A percentile compares a stretch with the other conserved stretches of the same genome.
These are phyloP conservation scores for Kalmusia sp. DNA, from an alignment of 2,329 filamentous ascomycete species.

Conservation along the genomic window DNA sequence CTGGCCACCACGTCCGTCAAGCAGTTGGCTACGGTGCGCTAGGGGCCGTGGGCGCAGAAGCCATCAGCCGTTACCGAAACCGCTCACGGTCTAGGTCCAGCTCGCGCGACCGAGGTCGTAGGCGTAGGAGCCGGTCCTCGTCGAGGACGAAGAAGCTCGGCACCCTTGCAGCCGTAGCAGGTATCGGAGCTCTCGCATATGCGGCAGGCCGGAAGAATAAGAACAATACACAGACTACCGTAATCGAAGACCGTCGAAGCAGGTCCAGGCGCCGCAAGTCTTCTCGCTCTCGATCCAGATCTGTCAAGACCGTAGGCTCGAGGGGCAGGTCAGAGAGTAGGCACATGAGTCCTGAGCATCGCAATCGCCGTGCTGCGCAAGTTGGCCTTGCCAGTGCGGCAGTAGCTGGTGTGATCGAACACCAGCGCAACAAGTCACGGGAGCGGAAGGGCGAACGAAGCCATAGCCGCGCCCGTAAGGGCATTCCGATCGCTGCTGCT, in stretches of 20 bases:
- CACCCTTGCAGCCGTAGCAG: constrained; percentile 66
- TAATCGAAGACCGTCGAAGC: constrained; percentile 56
- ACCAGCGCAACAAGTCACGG: constrained; percentile 64
- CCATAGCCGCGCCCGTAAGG: constrained; percentile 62
- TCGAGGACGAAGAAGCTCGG: constrained; percentile 60
- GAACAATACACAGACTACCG: constrained; percentile 54
- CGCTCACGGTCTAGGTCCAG: constrained; percentile 52
- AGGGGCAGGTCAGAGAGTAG: constrained; percentile 48
- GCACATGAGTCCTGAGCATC: constrained; percentile 55
- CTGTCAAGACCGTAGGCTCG: constrained; percentile 31
- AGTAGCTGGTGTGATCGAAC: constrained; percentile 66
- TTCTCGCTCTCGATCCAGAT: constrained; percentile 41
- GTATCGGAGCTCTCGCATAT: constrained; percentile 66
- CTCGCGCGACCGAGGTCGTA: constrained; percentile 37
- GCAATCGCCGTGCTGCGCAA: constrained; percentile 66
- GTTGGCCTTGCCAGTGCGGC: constrained; percentile 69
- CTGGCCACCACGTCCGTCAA: constrained; percentile 59
- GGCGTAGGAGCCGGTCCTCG: constrained; percentile 39
- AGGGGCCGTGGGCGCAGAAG: constrained; percentile 67
- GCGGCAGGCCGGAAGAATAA: constrained; percentile 56
- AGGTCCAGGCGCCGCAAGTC: constrained; percentile 53
- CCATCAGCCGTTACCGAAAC: constrained; percentile 58
- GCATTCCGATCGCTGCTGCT: constrained; percentile 66
- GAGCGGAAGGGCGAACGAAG: constrained; percentile 60
- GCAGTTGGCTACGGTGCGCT: constrained; percentile 67